Base-by-base conservation (phyloP, 768 basidiomycete species). In the Boletus tylopilopsis region DNA sequence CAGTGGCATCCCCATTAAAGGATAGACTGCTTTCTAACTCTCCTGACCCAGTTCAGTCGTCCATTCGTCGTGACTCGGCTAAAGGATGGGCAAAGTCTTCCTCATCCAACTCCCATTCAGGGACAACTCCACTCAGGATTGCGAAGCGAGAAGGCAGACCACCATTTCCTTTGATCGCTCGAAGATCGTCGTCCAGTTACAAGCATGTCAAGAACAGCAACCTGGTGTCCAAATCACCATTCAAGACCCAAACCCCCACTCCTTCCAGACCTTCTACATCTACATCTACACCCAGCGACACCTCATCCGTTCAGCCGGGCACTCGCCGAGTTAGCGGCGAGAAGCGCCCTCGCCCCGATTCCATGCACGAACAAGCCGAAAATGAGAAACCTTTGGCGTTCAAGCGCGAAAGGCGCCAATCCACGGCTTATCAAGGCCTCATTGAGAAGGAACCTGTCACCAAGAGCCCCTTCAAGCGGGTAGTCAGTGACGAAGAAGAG, bases 181-280 rank as follows among this genome's bases (percentile, higher is more conserved):
- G 90, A 27, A 78, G 90, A 36, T 76, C 80, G 15, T 90, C 87
- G 8, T 84, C 82, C 35, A 90, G 87, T 67, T 92, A 85, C 70
- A 84, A 79, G 56, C 89, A 89, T 67, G 77, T 91, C 55, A 78
- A 77, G 59, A 84, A 73, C 58, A 88, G 83, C 64, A 83, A 85
- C 62, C 82, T 91, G 48, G 90, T 93, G 16, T 83, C 85, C 24
- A 90, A 90, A 57, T 93, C 90, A 11, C 90, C 90, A 10, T 93
- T 93, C 73, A 87, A 86, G 59, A 80, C 79, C 3, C 80, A 82
- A 52, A 73, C 80, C 22, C 75, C 80, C 41, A 73, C 75, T n/a
- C 73, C 79, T 27, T 67, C 76, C 4, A 53, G 37, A 50, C 61
- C 63, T 0, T 61, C 56, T 15, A 32, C 50, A 15, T 35, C 45